Conservation (phyloP, 805 yeast genomes). For the Danielia reshetovae region DNA sequence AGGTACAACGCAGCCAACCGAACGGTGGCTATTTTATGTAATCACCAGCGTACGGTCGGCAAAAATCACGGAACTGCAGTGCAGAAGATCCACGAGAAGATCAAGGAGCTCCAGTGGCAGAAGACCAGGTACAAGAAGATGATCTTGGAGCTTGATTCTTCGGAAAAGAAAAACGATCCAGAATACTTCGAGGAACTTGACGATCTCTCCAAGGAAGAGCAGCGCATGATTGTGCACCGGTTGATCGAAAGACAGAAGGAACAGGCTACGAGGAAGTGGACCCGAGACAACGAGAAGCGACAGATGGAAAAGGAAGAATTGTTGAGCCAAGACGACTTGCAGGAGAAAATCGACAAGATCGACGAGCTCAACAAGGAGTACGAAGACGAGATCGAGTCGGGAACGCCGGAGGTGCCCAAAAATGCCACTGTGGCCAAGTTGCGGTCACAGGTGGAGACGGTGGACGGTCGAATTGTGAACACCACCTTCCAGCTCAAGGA, state of each 20-base stretch:
- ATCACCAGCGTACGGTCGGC: conserved; percentile 91
- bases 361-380: conserved; percentile 50
- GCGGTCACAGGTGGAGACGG: conserved; percentile 61
- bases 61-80: conserved; percentile 81
- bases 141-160: conserved; percentile 62
- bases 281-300: conserved; percentile 73
- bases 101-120: conserved; percentile 83
- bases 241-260: conserved; percentile 65
- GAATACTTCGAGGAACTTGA: conserved; percentile 65
- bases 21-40: conserved; percentile 92
- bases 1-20: conserved; percentile 92
- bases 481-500: conserved; percentile 77
- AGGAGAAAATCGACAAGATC: conserved; percentile 54
- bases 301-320: conserved; percentile 52
- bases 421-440: conserved; percentile 63
- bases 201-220: conserved; percentile 63
- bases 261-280: conserved; percentile 59
- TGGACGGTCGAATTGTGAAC: conserved; percentile 67
- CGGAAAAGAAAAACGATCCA: conserved; percentile 46
- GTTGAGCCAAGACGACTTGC: conserved; percentile 52
- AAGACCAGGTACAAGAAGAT: conserved; percentile 69
- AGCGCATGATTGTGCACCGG: conserved; percentile 51
- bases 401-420: conserved; percentile 52
- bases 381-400: conserved; percentile 54
- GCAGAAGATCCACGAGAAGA: conserved; percentile 69